These are phyloP conservation scores for Geosmithia flava DNA, from an alignment of 2,329 filamentous ascomycete genomes.

Conservation along the genomic window DNA sequence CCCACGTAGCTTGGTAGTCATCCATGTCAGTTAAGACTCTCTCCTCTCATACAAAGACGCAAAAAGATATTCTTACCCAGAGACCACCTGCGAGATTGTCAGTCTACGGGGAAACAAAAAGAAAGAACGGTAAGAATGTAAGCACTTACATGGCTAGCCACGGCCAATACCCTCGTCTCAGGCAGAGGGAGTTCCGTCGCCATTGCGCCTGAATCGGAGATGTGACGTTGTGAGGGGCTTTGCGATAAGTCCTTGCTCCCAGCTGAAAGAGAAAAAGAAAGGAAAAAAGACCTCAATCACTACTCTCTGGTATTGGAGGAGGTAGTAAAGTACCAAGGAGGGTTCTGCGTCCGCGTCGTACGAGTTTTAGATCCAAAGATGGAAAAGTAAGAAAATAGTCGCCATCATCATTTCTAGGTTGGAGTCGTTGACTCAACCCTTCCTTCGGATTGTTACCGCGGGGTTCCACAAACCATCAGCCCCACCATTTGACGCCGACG, in stretches of 20 bases:
- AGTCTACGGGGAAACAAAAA: background rate
- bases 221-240: background rate
- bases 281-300: no score
- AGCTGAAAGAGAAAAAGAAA: no score
- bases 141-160: constrained; percentile 86
- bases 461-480: background rate
- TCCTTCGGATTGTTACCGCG: background rate
- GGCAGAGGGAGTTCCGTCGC: constrained; percentile 20
- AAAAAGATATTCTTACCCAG: constrained; percentile 18
- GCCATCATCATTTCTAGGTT: background rate
- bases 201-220: background rate
- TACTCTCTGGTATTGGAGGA: no score
- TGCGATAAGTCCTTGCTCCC: background rate
- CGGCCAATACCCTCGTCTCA: constrained; percentile 62
- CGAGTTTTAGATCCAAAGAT: background rate
- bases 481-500: background rate
- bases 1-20: constrained; percentile 66
- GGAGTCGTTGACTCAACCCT: background rate
- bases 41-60: background rate
- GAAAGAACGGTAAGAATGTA: background rate
- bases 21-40: constrained; percentile 1
- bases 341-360: no score
- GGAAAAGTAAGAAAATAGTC: background rate
- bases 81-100: constrained; percentile 24
- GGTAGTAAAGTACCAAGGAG: no score